phyloP scores from a whole-genome alignment of 164 flowering plant species.

The Nymphaea thermarum region DNA sequence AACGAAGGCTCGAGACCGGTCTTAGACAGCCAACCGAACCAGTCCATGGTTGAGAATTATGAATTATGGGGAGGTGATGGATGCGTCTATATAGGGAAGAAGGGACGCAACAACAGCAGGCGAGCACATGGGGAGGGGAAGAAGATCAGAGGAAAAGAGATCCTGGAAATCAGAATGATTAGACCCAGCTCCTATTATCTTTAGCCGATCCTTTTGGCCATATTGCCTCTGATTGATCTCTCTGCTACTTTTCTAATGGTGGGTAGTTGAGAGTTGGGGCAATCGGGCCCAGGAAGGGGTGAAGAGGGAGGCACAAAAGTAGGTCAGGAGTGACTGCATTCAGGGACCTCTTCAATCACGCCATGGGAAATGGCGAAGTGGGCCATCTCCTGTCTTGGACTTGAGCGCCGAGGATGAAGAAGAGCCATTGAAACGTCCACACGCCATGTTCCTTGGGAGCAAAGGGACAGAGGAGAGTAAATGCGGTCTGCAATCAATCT shows the following conservation, averaged over 20 bases:
- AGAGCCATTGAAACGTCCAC: too few species aligned
- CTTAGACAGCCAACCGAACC: conserved; percentile 78
- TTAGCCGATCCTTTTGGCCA: neutral
- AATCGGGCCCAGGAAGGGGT: neutral
- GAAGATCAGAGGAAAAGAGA: neutral
- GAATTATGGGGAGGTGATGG: neutral
- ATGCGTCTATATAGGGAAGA: neutral
- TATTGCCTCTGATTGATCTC: neutral
- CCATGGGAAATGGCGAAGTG: neutral
- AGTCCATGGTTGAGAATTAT: conserved; percentile 38
- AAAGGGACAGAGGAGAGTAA: conserved; percentile 3
- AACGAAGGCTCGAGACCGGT: conserved; percentile 44
- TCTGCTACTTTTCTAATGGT: neutral
- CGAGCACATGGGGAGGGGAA: neutral
- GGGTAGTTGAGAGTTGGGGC: neutral
- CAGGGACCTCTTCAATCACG: neutral
- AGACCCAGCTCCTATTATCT: neutral
- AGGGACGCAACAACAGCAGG: neutral
- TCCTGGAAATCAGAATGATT: neutral
- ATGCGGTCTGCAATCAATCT: neutral
- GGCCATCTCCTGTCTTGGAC: neutral
- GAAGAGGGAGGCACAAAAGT: too few species aligned
- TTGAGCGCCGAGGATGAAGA: too few species aligned
- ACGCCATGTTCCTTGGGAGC: neutral
- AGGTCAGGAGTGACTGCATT: neutral